phyloP scores from a whole-genome alignment of 2,329 filamentous ascomycete genomes.

The Sclerotinia spermophila region DNA sequence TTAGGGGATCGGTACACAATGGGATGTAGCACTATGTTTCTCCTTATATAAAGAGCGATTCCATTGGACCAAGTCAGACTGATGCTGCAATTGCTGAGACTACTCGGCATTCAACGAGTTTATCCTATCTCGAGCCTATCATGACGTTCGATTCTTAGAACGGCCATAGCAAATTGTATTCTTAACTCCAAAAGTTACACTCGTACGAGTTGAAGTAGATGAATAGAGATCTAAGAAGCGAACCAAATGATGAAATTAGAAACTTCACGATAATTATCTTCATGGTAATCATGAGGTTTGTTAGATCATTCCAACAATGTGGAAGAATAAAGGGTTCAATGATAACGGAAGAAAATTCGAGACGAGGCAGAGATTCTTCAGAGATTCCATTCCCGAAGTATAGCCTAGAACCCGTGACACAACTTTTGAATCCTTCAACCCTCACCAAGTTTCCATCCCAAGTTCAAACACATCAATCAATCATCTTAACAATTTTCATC shows the following conservation, averaged over 20 bases:
- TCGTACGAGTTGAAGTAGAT: neutral
- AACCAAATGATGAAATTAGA: neutral
- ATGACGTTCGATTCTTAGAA: neutral
- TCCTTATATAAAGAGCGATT: too few species aligned
- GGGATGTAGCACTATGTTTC: too few species aligned
- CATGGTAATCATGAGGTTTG: neutral
- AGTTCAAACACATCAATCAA: neutral
- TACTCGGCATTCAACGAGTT: too few species aligned
- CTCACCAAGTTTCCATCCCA: neutral
- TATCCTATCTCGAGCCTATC: neutral
- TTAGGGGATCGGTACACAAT: too few species aligned
- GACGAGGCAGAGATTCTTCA: neutral
- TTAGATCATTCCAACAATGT: too few species aligned
- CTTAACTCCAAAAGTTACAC: too few species aligned
- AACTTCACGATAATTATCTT: too few species aligned
- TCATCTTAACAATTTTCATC: neutral
- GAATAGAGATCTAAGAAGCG: neutral
- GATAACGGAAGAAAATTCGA: too few species aligned
- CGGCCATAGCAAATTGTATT: neutral
- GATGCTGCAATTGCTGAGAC: too few species aligned
- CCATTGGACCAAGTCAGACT: too few species aligned
- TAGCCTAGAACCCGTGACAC: neutral
- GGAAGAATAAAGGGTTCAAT: too few species aligned
- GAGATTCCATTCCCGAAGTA: neutral
- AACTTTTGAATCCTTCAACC: neutral